Evolutionary conservation across 495 filamentous ascomycete genomes (phyloP).

Genomic region (Trichoderma orchidacearum): DNA sequence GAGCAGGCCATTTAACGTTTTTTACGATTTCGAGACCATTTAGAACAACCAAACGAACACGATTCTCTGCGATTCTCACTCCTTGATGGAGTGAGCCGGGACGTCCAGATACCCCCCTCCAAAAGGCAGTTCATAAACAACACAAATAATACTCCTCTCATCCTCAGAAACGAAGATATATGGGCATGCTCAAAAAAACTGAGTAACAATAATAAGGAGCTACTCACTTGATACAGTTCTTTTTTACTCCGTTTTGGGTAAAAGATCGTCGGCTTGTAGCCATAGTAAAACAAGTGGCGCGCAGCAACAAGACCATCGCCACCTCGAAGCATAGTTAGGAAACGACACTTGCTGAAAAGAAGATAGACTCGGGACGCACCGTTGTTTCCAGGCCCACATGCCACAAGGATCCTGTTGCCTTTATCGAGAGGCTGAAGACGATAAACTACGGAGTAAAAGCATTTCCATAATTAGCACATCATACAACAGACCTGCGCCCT

Average conservation of each 20-base stretch:
- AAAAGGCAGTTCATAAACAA: background rate
- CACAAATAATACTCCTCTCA: background rate
- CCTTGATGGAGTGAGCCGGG: background rate
- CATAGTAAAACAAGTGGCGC: constrained; percentile 86
- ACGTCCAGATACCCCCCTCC: background rate
- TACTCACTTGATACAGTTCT: constrained; percentile 66
- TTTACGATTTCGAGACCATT: background rate
- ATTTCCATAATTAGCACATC: too few species aligned
- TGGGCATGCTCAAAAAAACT: background rate
- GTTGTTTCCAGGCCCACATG: constrained; percentile 91
- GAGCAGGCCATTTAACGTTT: background rate
- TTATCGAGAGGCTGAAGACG: constrained; percentile 62
- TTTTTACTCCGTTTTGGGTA: constrained; percentile 87
- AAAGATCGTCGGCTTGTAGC: constrained; percentile 80
- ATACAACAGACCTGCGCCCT: too few species aligned
- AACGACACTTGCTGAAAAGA: background rate
- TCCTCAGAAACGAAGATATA: background rate
- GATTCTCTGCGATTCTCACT: background rate
- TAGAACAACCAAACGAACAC: background rate
- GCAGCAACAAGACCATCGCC: constrained; percentile 94
- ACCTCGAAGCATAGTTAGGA: constrained; percentile 32
- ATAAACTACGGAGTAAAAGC: constrained; percentile 63
- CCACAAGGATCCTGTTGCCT: constrained; percentile 67
- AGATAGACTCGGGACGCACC: constrained; percentile 34
- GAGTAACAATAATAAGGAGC: background rate